Evolutionary conservation across 306 rosid species (phyloP), one percentile per base, ranked within the genome.

Genomic region (Quercus agrifolia): DNA sequence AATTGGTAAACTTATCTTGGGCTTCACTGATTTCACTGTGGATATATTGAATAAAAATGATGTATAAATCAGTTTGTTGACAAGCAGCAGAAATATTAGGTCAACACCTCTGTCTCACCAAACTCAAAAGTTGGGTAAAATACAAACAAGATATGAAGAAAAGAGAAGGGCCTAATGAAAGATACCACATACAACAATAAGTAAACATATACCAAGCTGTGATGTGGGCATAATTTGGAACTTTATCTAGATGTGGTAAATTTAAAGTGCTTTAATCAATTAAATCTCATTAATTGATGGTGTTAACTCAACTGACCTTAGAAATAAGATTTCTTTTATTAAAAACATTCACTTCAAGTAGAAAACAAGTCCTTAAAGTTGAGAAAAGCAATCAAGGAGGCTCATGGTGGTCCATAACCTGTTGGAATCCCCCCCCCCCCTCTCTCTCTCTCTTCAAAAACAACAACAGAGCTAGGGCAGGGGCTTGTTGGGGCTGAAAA

Each of bases 21-120:
- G 85, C 88, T 81, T 77, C 80, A 56, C 85, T 81, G 46, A 81
- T 85, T 71, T 85, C 88, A 74, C 88, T 81, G 88, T 49, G 64
- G 41, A 61, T 68, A 41, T 30, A 56, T 30, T 69, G 28, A 67
- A 71, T 12, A 67, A 72, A 62, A 9, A 15, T 5, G 41, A 56
- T 56, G 77, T 23, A 23, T 13, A 59, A 10, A 59, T 12, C 6
- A 59, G 31, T 59, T 59, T 10, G 67, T 23, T 59, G 17, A 13
- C 67, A 23, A 59, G 25, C 28, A 59, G 31, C 5, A 2, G 3
- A 23, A 3, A 20, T 59, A 25, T 59, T 23, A 10, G 15, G 67
- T 59, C 66, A 59, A 12, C 52, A 58, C 7, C 18, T 33, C 9
- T 56, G 19, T 21, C 57, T 25, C 68, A 77, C 13, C 23, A 30